Evolutionary conservation across 768 basidiomycete genomes (phyloP).

Genomic region (Tricholomella constricta): DNA sequence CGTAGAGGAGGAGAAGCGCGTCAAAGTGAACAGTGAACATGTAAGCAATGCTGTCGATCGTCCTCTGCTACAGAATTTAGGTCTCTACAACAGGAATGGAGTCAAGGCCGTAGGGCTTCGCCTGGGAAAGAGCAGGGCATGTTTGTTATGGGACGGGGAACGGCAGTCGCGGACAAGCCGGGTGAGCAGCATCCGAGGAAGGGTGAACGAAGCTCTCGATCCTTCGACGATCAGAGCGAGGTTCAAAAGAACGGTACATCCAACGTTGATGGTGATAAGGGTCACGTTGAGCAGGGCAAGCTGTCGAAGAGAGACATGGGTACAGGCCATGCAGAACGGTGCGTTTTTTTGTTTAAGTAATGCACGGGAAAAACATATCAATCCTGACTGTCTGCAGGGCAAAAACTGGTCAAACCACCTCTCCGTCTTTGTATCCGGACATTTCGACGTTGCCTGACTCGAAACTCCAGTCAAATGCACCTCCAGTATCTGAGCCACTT

Average conservation of each 20-base stretch:
- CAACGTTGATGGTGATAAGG: not conserved
- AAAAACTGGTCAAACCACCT: not conserved
- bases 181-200: not conserved
- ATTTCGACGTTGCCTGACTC: constrained; percentile 10
- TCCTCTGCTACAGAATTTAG: not conserved
- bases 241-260: not conserved
- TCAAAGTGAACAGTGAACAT: constrained; percentile 1
- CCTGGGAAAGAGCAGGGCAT: not conserved
- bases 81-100: not conserved
- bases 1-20: constrained; percentile 9
- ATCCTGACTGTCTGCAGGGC: not conserved
- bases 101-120: not conserved
- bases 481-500: not conserved
- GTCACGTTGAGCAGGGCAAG: not conserved
- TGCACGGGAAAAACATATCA: not conserved
- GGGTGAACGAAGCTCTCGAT: not conserved
- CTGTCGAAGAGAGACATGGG: not conserved
- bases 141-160: not conserved
- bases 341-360: not conserved
- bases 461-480: not conserved
- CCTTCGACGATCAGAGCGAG: not conserved
- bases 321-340: not conserved
- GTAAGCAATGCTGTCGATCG: not conserved
- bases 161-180: not conserved
- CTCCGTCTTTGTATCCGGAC: constrained; percentile 7